Conservation (phyloP, 2,329 filamentous ascomycete genomes). For the Alternaria solani region DNA sequence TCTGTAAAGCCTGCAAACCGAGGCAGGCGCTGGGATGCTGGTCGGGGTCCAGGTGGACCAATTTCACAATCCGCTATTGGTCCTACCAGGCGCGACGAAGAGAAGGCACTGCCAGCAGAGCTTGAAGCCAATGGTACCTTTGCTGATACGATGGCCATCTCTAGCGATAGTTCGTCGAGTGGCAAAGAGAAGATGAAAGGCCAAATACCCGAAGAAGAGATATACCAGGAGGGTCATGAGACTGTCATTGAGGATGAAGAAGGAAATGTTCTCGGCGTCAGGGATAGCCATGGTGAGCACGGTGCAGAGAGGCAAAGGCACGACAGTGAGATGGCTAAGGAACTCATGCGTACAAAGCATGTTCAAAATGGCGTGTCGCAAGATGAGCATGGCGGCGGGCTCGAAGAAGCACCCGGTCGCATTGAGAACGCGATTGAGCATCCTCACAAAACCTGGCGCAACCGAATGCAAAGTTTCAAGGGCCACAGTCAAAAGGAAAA, state of each 20-base stretch:
- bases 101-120: conserved; percentile 46
- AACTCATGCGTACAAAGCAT: conserved; percentile 62
- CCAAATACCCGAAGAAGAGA: conserved; percentile 60
- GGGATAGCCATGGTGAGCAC: conserved; percentile 55
- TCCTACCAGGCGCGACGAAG: conserved; percentile 60
- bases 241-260: conserved; percentile 85
- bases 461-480: conserved; percentile 59
- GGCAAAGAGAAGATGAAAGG: conserved; percentile 45
- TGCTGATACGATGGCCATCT: conserved; percentile 54
- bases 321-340: conserved; percentile 62
- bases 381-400: conserved; percentile 58
- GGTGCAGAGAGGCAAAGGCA: conserved; percentile 69
- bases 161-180: conserved; percentile 45
- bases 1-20: conserved; percentile 62
- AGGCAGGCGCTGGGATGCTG: conserved; percentile 74
- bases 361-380: conserved; percentile 55
- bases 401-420: conserved; percentile 48
- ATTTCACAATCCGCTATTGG: conserved; percentile 90
- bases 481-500: conserved; percentile 52
- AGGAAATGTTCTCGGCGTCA: conserved; percentile 81
- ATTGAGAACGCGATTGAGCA: conserved; percentile 48
- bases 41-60: conserved; percentile 81
- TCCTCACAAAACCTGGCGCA: conserved; percentile 52
- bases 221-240: conserved; percentile 82
- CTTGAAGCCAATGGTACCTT: conserved; percentile 54